Conservation (phyloP, 116 monocot genomes). For the Trichopus zeylanicus region DNA sequence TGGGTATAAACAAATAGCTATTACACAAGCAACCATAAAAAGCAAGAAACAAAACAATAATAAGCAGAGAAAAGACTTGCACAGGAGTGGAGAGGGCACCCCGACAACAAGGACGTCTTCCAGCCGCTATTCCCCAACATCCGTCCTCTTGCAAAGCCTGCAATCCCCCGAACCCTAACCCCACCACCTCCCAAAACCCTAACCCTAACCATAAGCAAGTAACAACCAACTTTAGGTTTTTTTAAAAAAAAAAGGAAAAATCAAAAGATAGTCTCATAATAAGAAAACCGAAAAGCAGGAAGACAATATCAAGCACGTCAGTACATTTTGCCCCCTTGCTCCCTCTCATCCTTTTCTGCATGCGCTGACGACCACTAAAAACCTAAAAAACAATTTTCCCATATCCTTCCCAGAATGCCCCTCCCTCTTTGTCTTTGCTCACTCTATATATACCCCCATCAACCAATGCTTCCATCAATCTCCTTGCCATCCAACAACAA, state of each 20-base stretch:
- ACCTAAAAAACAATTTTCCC: too few species aligned
- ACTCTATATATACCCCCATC: conserved; percentile 5
- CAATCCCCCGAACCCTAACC: background rate
- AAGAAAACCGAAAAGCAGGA: background rate
- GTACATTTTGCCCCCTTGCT: conserved; percentile 2
- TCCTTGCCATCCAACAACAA: background rate
- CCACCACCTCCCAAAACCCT: background rate
- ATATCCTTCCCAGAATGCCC: too few species aligned
- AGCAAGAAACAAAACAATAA: background rate
- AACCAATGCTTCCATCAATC: background rate
- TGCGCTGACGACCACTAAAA: conserved; percentile 4
- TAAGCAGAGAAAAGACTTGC: background rate
- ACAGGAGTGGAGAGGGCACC: background rate
- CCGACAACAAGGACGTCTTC: conserved; percentile 17
- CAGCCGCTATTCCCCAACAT: conserved; percentile 25
- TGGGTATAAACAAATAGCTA: too few species aligned
- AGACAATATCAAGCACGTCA: conserved; percentile 17
- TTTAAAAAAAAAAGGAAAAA: background rate
- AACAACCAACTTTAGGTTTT: background rate
- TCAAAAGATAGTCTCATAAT: background rate
- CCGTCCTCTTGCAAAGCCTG: conserved; percentile 5
- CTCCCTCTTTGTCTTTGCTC: background rate
- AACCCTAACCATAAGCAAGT: background rate
- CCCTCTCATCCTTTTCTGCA: conserved; percentile 7
- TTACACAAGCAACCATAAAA: background rate